Conservation (phyloP, 768 basidiomycete species). For the Mycena chlorophos region DNA sequence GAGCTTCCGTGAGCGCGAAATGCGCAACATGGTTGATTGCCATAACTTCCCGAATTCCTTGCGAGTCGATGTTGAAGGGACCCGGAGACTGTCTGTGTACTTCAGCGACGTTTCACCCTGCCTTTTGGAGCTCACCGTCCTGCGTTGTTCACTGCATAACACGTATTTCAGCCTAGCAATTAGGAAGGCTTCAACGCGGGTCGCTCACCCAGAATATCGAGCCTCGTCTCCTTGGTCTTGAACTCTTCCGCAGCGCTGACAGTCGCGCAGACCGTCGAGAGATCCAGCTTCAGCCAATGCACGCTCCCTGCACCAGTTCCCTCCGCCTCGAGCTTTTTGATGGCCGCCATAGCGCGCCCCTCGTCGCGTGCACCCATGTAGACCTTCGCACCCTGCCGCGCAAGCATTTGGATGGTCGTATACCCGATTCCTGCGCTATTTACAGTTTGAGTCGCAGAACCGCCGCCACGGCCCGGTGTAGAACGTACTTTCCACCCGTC, state of each 20-base stretch:
- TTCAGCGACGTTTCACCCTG: not conserved
- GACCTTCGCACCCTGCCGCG: constrained; percentile 55
- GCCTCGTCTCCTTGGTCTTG: constrained; percentile 46
- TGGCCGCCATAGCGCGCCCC: constrained; percentile 45
- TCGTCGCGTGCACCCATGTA: constrained; percentile 57
- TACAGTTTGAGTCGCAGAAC: too few relatives aligned
- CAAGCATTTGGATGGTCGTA: constrained; percentile 52
- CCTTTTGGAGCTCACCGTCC: constrained; percentile 38
- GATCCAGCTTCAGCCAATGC: constrained; percentile 51
- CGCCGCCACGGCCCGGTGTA: too few relatives aligned
- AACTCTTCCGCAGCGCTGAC: constrained; percentile 51
- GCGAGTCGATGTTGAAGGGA: too few relatives aligned
- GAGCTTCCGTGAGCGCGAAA: constrained; percentile 53
- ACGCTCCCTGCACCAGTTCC: constrained; percentile 46
- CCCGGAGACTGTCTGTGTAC: too few relatives aligned
- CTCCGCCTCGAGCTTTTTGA: constrained; percentile 44
- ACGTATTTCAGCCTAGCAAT: not conserved
- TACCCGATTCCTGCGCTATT: constrained; percentile 55
- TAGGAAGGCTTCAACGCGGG: not conserved
- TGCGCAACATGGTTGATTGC: too few relatives aligned
- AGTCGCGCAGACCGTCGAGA: constrained; percentile 48
- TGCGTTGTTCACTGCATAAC: constrained; percentile 61
- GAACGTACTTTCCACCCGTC: too few relatives aligned
- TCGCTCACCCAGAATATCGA: constrained; percentile 52
- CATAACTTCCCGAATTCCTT: too few relatives aligned